A percentile compares a stretch with the other conserved stretches of the same genome.
Conservation (phyloP, 495 filamentous ascomycete genomes). For the Podospora pseudopauciseta region DNA sequence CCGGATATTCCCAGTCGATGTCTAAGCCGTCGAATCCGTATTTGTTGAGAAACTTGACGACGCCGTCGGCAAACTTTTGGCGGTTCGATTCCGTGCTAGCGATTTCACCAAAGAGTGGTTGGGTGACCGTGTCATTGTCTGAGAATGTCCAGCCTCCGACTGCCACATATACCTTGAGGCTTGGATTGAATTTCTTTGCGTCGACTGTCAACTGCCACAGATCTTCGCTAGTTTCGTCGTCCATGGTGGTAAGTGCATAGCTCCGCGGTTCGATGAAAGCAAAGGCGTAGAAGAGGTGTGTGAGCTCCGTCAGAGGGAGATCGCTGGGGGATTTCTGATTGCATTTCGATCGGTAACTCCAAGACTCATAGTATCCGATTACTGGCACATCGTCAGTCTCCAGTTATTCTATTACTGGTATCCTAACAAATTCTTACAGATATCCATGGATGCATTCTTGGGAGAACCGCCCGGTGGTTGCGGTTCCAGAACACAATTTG, state of each 20-base stretch:
- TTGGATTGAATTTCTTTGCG: not conserved
- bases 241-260: not conserved
- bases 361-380: not conserved
- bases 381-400: not conserved
- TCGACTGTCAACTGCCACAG: not conserved
- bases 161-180: not conserved
- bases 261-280: not conserved
- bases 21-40: slow-evolving; percentile 46
- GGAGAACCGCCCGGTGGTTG: not conserved
- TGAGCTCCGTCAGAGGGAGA: not conserved
- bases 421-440: too few relatives aligned
- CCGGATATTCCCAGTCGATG: slow-evolving; percentile 55
- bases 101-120: slow-evolving; percentile 22
- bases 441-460: too few relatives aligned
- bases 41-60: slow-evolving; percentile 13
- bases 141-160: slow-evolving; percentile 7
- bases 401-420: too few relatives aligned
- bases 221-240: not conserved
- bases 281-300: not conserved
- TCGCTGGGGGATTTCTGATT: not conserved
- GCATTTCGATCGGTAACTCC: not conserved
- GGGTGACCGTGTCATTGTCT: slow-evolving; percentile 12
- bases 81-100: slow-evolving; percentile 20
- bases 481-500: not conserved
- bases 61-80: slow-evolving; percentile 20